Percentiles rank a stretch among this genome's conserved stretches.
phyloP scores from a whole-genome alignment of 108 stramenopile genomes.

The Pseudonitzschia pungens region DNA sequence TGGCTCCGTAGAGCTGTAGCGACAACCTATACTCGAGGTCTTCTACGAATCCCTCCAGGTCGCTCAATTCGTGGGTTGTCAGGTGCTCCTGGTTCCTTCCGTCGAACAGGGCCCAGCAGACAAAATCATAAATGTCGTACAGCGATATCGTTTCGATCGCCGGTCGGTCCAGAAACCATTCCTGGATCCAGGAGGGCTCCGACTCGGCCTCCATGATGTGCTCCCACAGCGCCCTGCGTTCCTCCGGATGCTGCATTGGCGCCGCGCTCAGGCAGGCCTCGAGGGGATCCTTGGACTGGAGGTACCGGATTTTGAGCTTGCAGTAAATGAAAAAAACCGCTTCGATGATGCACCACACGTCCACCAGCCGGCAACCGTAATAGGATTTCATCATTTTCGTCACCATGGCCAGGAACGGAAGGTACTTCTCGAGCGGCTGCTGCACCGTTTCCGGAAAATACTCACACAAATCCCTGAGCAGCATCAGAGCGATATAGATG shows the following conservation, averaged over 20 bases:
- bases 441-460: slow-evolving; percentile 58
- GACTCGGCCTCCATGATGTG: slow-evolving; percentile 63
- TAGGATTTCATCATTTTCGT: slow-evolving; percentile 47
- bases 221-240: slow-evolving; percentile 66
- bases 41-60: slow-evolving; percentile 67
- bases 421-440: slow-evolving; percentile 52
- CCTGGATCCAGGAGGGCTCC: slow-evolving; percentile 56
- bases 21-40: slow-evolving; percentile 71
- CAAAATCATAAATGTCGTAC: slow-evolving; percentile 83
- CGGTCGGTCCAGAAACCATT: slow-evolving; percentile 84
- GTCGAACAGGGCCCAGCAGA: slow-evolving; percentile 85
- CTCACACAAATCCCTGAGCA: slow-evolving; percentile 68
- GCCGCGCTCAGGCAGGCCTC: slow-evolving; percentile 70
- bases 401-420: slow-evolving; percentile 53
- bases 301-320: slow-evolving; percentile 60
- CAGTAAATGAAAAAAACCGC: slow-evolving; percentile 72
- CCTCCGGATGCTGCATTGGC: slow-evolving; percentile 67
- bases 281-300: slow-evolving; percentile 73
- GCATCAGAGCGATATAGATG: slow-evolving; percentile 69
- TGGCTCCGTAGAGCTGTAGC: slow-evolving; percentile 59
- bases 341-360: slow-evolving; percentile 81
- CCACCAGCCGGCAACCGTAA: slow-evolving; percentile 53
- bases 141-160: slow-evolving; percentile 67
- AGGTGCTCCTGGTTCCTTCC: slow-evolving; percentile 88
- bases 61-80: slow-evolving; percentile 64